Evolutionary conservation across 2,329 filamentous ascomycete species (phyloP), one percentile per base, ranked within the genome.

Genomic region (Arthroderma uncinatum): DNA sequence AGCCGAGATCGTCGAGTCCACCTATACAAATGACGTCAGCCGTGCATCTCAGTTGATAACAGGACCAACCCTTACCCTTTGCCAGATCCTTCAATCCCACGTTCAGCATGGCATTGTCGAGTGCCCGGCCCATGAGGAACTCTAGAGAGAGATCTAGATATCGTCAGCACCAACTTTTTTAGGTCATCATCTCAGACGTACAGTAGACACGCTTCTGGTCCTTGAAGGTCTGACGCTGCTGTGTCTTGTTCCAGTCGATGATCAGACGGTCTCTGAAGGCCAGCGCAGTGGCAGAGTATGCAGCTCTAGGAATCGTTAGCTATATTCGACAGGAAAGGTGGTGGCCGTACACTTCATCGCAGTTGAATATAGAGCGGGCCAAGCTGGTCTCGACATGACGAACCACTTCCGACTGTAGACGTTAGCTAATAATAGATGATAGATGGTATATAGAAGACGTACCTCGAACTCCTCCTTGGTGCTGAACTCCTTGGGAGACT

Each of bases 51-150:
- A 34, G 25, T 21, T 12, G 3, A 21, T 25, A 37, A 1, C 34
- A 16, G 21, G 16, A 30, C 23, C 44, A 30, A 55, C n/a, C 63
- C 80, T 64, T 73, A 93, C 90, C 80, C 73, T 83, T 85, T 55
- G 93, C 92, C 59, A 85, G 77, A 65, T 90, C 82, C 74, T 97
- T 98, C 71, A 89, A 79, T 23, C 88, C 88, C 57, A 95, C 83
- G 71, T 98, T 98, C 63, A 98, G 81, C 89, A 98, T 96, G 62
- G 93, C 92, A 82, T 98, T 98, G 78, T 98, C 93, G 62, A 98
- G 77, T 50, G 93, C 87, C 69, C 93, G 82, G 42, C 93, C 93
- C 93, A 98, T 98, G 67, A 98, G 76, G 67, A 98, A 98, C 74
- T 98, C 93, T 58, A 98, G 82, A 64, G 91, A 96, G 60, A 98